These are phyloP conservation scores for Microascus cirrosus DNA, from an alignment of 2,329 filamentous ascomycete genomes.

Conservation along the genomic window DNA sequence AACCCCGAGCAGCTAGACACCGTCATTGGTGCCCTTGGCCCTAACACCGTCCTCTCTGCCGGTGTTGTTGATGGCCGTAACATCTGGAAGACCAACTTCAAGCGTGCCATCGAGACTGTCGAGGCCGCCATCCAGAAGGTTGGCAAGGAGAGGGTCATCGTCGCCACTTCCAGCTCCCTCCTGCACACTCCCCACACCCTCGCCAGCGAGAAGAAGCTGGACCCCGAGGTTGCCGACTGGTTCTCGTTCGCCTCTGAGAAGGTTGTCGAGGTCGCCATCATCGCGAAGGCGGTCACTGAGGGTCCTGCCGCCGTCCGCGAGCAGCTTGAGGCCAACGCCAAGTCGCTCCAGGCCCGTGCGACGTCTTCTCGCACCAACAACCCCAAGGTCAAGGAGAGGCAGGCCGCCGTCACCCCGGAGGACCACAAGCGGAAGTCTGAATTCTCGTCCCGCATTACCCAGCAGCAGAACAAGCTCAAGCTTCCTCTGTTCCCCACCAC, in stretches of 20 bases:
- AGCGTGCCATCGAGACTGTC: slow-evolving; percentile 82
- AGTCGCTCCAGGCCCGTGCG: slow-evolving; percentile 82
- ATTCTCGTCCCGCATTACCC: slow-evolving; percentile 74
- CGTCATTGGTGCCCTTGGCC: slow-evolving; percentile 70
- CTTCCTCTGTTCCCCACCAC: slow-evolving; percentile 97
- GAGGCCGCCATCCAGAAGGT: slow-evolving; percentile 88
- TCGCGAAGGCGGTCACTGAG: slow-evolving; percentile 94
- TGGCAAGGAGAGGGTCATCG: slow-evolving; percentile 93
- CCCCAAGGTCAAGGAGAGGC: slow-evolving; percentile 92
- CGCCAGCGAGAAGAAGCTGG: slow-evolving; percentile 96
- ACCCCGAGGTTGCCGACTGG: slow-evolving; percentile 88
- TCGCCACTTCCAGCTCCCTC: slow-evolving; percentile 93
- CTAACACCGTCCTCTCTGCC: slow-evolving; percentile 82
- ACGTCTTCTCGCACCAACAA: slow-evolving; percentile 94
- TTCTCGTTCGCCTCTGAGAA: slow-evolving; percentile 98
- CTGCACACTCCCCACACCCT: slow-evolving; percentile 98
- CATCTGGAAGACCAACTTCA: slow-evolving; percentile 99
- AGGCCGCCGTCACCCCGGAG: slow-evolving; percentile 71
- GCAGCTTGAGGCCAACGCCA: slow-evolving; percentile 93
- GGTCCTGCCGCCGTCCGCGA: slow-evolving; percentile 77
- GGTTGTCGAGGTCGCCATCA: slow-evolving; percentile 77
- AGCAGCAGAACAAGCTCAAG: slow-evolving; percentile 86
- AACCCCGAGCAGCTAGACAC: slow-evolving; percentile 94
- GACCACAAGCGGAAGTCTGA: slow-evolving; percentile 89
- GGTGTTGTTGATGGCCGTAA: slow-evolving; percentile 98